Base-by-base conservation (phyloP, 2,329 filamentous ascomycete genomes). In the Fonsecaea pedrosoi region DNA sequence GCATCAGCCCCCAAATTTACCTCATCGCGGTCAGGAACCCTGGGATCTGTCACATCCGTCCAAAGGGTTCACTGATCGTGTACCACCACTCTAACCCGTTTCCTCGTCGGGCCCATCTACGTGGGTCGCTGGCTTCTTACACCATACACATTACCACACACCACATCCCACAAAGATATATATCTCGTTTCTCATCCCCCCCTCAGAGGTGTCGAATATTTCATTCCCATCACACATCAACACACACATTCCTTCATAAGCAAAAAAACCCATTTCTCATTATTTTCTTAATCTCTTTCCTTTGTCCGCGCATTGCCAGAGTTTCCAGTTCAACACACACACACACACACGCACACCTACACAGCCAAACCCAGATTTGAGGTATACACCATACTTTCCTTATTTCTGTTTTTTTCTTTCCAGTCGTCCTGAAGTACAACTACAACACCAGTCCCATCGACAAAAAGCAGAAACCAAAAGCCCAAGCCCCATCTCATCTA, bases 1-100 rank as follows among this genome's bases (percentile, higher is more conserved):
- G 4, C 54, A 60, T 66, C 68, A 67, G 68, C 68, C 68, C 68
- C 68, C 68, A 70, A 70, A 70, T 67, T 67, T 70, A 70, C 62
- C 61, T 60, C 64, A 67, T 67, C 57, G 54, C 37, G 35, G 53
- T 53, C 54, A 57, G 35, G 37, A 50, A 60, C 50, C 56, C 30
- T 53, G 59, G 59, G 30, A 32, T 32, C 30, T 32, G 30, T 32
- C 30, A 32, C 30, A 62, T 62, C 59, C n/a, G 34, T 32, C 32
- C 9, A 37, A 32, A 6, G 30, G 21, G 15, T 50, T 40, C 62
- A 48, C 42, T 54, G 60, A 42, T 64, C 62, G 54, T 30, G 15
- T 32, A 32, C 30, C 30, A 32, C 30, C 42, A 18, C 59, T 18
- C 54, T 34, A 34, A 45, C 61, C 40, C 15, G 13, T 42, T 58